Percentiles rank a stretch among this genome's conserved stretches.
phyloP scores from a whole-genome alignment of 495 filamentous ascomycete genomes.

The Aspergillus biplanus region DNA sequence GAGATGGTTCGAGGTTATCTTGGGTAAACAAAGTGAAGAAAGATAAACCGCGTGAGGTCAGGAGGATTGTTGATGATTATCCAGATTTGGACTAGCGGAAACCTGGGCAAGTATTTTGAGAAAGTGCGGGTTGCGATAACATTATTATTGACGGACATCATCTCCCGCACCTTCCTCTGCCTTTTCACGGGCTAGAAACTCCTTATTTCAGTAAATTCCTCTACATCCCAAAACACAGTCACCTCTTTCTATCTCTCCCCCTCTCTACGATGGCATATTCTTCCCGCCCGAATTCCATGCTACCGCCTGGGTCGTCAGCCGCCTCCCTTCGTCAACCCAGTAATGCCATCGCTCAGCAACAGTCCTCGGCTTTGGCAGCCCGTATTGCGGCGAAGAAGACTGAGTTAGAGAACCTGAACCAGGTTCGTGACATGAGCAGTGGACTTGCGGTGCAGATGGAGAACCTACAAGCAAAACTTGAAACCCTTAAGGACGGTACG shows the following conservation, averaged over 20 bases:
- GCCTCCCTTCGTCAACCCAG: constrained; percentile 42
- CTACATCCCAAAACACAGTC: too few species aligned
- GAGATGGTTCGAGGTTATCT: not conserved
- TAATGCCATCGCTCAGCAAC: constrained; percentile 55
- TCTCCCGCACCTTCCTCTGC: too few species aligned
- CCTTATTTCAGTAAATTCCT: too few species aligned
- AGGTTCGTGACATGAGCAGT: constrained; percentile 86
- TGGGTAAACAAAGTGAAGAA: constrained; percentile 26
- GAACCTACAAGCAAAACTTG: constrained; percentile 81
- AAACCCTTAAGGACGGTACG: constrained; percentile 87
- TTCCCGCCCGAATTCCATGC: constrained; percentile 52
- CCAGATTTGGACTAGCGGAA: constrained; percentile 37
- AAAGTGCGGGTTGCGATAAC: constrained; percentile 5
- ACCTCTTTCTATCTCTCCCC: not conserved
- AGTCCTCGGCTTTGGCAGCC: constrained; percentile 79
- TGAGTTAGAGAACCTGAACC: constrained; percentile 85
- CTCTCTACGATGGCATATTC: constrained; percentile 55
- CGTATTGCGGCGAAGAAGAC: constrained; percentile 93
- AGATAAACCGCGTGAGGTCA: not conserved
- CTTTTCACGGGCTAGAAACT: too few species aligned
- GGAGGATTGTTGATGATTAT: constrained; percentile 46
- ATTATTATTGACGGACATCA: too few species aligned
- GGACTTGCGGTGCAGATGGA: constrained; percentile 91
- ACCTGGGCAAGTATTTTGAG: constrained; percentile 15
- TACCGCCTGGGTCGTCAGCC: constrained; percentile 34